These are phyloP conservation scores for Aplosporella prunicola DNA, from an alignment of 2,329 filamentous ascomycete genomes.

Conservation along the genomic window DNA sequence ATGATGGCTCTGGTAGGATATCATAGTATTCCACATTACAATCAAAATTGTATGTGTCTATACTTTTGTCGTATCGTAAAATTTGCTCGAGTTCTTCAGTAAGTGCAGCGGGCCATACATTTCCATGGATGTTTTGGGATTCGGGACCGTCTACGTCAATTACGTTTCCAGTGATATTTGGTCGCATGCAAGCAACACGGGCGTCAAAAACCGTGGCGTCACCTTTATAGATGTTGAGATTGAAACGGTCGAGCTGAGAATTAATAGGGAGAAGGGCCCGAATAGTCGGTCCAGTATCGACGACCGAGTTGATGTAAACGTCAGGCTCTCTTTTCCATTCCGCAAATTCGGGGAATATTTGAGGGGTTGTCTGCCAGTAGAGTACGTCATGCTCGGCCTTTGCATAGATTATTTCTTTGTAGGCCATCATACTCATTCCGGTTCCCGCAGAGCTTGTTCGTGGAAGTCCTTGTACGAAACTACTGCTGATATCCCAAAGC, in stretches of 20 bases:
- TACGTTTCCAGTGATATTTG: neutral
- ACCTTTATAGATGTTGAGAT: neutral
- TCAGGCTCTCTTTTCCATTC: neutral
- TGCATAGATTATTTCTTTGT: no score
- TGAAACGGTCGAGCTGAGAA: neutral
- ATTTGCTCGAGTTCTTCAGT: neutral
- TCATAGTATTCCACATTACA: neutral
- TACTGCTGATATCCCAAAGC: constrained; percentile 2
- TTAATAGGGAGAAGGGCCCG: neutral
- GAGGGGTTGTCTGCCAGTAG: neutral
- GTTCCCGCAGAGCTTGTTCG: no score
- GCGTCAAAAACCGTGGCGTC: neutral
- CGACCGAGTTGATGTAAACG: neutral
- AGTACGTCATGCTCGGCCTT: no score
- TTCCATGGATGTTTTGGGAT: neutral
- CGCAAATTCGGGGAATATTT: neutral
- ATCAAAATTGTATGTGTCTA: neutral
- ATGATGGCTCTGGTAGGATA: neutral
- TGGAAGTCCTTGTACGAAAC: no score
- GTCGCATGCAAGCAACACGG: neutral
- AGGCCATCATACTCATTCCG: no score
- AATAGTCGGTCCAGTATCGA: neutral
- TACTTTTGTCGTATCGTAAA: neutral
- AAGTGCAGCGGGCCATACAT: neutral
- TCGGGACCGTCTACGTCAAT: neutral